A percentile compares a stretch with the other conserved stretches of the same genome.
phyloP scores from a whole-genome alignment of 371 early-diverging fungal species.

The Lichtheimia ornata region DNA sequence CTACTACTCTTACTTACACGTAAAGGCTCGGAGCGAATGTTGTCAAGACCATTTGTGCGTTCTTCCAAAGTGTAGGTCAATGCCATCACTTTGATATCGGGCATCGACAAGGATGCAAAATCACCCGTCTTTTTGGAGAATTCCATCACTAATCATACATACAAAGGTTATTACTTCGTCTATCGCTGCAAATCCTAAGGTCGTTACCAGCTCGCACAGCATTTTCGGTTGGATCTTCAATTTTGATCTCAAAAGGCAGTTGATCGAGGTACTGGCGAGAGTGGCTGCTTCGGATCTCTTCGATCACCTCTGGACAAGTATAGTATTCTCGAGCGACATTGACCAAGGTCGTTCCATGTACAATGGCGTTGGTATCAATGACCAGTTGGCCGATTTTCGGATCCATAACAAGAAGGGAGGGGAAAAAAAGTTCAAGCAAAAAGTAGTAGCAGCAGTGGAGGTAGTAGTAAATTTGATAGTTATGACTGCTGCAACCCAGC shows the following conservation, averaged over 20 bases:
- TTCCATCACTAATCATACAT: conserved; percentile 58
- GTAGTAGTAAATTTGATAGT: no score
- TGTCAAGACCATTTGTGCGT: conserved; percentile 64
- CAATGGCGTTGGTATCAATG: conserved; percentile 66
- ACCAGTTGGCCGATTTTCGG: conserved; percentile 47
- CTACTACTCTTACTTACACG: conserved; percentile 30
- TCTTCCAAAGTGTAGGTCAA: conserved; percentile 86
- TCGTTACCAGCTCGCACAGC: conserved; percentile 71
- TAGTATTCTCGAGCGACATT: conserved; percentile 73
- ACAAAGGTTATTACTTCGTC: not conserved
- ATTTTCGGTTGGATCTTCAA: conserved; percentile 74
- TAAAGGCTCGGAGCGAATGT: conserved; percentile 67
- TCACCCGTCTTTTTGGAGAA: conserved; percentile 95
- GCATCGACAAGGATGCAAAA: conserved; percentile 75
- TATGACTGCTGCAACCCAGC: no score
- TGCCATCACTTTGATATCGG: conserved; percentile 91
- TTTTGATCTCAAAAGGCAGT: conserved; percentile 68
- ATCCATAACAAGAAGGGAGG: conserved; percentile 2
- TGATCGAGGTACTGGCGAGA: conserved; percentile 68
- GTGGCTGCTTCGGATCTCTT: conserved; percentile 81
- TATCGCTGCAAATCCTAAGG: not conserved
- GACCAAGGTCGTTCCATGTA: conserved; percentile 48
- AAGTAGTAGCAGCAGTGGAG: no score
- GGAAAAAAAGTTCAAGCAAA: not conserved
- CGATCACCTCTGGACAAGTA: conserved; percentile 87